Conservation (phyloP, 176 grass and related monocot species). For the Musa acuminata region DNA sequence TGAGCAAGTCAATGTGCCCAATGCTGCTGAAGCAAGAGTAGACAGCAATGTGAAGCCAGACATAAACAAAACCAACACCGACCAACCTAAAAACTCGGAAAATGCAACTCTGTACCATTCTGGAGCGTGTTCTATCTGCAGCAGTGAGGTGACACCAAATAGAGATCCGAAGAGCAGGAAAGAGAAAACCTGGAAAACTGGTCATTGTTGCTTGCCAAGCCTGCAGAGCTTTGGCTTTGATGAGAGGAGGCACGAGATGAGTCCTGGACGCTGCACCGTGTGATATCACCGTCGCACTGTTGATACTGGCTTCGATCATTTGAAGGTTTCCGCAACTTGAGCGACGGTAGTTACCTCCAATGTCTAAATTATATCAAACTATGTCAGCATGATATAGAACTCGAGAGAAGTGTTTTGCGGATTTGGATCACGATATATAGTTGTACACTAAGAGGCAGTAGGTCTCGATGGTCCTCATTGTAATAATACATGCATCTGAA, state of each 20-base stretch:
- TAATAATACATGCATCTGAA: too few relatives aligned
- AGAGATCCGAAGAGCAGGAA: constrained; percentile 35
- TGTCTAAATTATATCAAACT: not conserved
- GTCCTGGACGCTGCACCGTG: constrained; percentile 32
- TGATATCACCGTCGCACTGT: constrained; percentile 8
- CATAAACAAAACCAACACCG: constrained; percentile 14
- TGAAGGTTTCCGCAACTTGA: not conserved
- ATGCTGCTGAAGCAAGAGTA: constrained; percentile 18
- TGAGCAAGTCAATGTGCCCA: not conserved
- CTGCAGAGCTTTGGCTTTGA: constrained; percentile 47
- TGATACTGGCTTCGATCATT: too few relatives aligned
- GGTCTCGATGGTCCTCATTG: too few relatives aligned
- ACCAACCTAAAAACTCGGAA: constrained; percentile 11
- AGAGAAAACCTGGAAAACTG: constrained; percentile 39
- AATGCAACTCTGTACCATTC: constrained; percentile 19
- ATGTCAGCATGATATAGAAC: too few relatives aligned
- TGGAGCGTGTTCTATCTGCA: constrained; percentile 28
- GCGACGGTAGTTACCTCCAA: not conserved
- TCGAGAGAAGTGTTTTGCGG: too few relatives aligned
- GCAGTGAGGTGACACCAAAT: constrained; percentile 17
- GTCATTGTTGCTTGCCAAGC: constrained; percentile 56
- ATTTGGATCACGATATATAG: not conserved
- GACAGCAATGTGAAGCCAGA: constrained; percentile 7
- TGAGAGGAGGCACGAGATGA: constrained; percentile 47
- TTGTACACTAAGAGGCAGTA: not conserved